Evolutionary conservation across 2,329 filamentous ascomycete species (phyloP).

Genomic region (Neoscytalidium dimidiatum): DNA sequence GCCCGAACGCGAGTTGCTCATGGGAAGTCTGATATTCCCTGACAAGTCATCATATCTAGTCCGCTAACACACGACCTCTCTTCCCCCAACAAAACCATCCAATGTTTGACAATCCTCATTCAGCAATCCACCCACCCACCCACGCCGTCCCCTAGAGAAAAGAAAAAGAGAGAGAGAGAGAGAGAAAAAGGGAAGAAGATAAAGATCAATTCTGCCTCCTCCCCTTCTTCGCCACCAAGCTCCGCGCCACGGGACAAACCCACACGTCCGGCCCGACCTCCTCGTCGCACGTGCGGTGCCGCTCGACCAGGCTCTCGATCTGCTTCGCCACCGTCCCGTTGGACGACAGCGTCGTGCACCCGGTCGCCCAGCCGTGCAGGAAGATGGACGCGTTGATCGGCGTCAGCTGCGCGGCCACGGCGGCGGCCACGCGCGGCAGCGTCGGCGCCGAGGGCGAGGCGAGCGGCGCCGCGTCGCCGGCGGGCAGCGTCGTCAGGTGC

Average conservation of each 20-base stretch:
- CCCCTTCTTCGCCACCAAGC: conserved; percentile 61
- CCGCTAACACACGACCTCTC: too few relatives aligned
- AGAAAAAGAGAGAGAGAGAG: too few relatives aligned
- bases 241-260: conserved; percentile 65
- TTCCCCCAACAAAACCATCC: too few relatives aligned
- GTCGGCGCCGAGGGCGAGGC: background rate
- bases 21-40: too few relatives aligned
- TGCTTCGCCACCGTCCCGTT: conserved; percentile 69
- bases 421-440: conserved; percentile 39
- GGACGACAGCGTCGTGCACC: conserved; percentile 68
- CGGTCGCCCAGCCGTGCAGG: conserved; percentile 67
- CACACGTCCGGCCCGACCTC: conserved; percentile 61
- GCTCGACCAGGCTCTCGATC: conserved; percentile 62
- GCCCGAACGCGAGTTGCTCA: too few relatives aligned
- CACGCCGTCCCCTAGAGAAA: too few relatives aligned
- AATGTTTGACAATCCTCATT: too few relatives aligned
- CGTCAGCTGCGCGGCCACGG: conserved; percentile 53
- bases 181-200: background rate
- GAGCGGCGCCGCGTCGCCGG: background rate
- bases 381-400: conserved; percentile 70
- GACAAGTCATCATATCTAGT: too few relatives aligned
- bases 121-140: too few relatives aligned
- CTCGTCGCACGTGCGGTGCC: conserved; percentile 51
- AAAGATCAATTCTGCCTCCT: background rate
- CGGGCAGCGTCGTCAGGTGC: conserved; percentile 24